These are phyloP conservation scores for Erysiphe pulchra DNA, from an alignment of 2,329 filamentous ascomycete species.

Conservation along the genomic window DNA sequence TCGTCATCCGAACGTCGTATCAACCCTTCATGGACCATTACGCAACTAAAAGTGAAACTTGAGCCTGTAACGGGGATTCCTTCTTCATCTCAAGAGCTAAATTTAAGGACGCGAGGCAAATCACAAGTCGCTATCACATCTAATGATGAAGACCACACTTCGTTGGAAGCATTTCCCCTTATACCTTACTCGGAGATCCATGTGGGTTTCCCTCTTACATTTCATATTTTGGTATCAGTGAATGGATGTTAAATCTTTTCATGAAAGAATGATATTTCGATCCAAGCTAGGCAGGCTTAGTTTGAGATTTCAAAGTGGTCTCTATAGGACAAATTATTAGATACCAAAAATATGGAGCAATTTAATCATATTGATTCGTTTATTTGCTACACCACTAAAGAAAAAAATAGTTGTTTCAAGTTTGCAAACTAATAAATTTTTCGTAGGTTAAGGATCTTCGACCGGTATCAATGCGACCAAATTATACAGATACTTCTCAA, in stretches of 20 bases:
- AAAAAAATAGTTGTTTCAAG: background rate
- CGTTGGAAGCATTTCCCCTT: slow-evolving; percentile 38
- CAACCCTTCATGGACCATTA: slow-evolving; percentile 75
- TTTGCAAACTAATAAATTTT: background rate
- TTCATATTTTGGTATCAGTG: no score
- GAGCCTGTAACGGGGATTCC: slow-evolving; percentile 87
- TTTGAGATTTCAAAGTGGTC: no score
- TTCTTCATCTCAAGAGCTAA: slow-evolving; percentile 50
- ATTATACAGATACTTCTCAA: slow-evolving; percentile 55
- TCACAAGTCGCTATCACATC: slow-evolving; percentile 40
- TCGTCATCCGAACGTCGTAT: slow-evolving; percentile 70
- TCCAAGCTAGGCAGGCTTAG: no score
- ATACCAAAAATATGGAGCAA: no score
- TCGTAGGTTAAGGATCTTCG: slow-evolving; percentile 53
- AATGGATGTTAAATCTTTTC: no score
- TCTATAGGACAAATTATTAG: no score
- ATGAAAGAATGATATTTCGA: no score
- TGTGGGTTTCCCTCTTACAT: slow-evolving; percentile 26
- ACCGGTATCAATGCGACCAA: slow-evolving; percentile 46
- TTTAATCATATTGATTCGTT: no score
- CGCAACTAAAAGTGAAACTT: slow-evolving; percentile 61
- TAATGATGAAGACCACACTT: slow-evolving; percentile 43
- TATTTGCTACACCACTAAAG: no score
- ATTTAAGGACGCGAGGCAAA: slow-evolving; percentile 35
- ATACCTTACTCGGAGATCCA: slow-evolving; percentile 53